Evolutionary conservation across 768 basidiomycete species (phyloP).

Genomic region (Serendipita sp.): DNA sequence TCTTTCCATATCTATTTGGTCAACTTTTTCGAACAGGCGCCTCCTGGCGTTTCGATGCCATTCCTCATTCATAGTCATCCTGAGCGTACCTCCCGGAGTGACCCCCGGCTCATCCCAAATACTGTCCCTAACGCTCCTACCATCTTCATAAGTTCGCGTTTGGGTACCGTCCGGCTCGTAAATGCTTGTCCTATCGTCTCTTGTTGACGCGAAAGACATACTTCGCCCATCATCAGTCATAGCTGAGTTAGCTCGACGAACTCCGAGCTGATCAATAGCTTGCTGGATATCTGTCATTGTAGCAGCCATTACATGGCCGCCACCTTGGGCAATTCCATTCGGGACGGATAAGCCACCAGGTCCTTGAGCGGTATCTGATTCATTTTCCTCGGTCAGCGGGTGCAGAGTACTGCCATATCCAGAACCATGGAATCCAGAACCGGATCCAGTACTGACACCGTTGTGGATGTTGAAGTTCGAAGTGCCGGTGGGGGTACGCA

Average conservation of each 20-base stretch:
- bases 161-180: neutral
- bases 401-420: constrained; percentile 20
- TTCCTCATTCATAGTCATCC: constrained; percentile 5
- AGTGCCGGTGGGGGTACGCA: neutral
- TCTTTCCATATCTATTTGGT: constrained; percentile 36
- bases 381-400: constrained; percentile 29
- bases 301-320: constrained; percentile 46
- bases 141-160: neutral
- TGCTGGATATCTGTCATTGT: constrained; percentile 83
- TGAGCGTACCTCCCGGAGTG: neutral
- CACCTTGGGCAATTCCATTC: neutral
- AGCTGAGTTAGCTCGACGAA: neutral
- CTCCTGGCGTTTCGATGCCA: neutral
- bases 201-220: constrained; percentile 61
- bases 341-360: neutral
- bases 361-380: neutral
- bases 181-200: constrained; percentile 18
- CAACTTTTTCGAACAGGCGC: constrained; percentile 12
- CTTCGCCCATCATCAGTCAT: constrained; percentile 34
- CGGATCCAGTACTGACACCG: neutral
- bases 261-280: constrained; percentile 73
- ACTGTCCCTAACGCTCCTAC: constrained; percentile 6
- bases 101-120: neutral
- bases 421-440: neutral
- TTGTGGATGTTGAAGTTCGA: neutral